Base-by-base conservation (phyloP, 1,139 yeast species). In the Hyphopichia pseudoburtonii region DNA sequence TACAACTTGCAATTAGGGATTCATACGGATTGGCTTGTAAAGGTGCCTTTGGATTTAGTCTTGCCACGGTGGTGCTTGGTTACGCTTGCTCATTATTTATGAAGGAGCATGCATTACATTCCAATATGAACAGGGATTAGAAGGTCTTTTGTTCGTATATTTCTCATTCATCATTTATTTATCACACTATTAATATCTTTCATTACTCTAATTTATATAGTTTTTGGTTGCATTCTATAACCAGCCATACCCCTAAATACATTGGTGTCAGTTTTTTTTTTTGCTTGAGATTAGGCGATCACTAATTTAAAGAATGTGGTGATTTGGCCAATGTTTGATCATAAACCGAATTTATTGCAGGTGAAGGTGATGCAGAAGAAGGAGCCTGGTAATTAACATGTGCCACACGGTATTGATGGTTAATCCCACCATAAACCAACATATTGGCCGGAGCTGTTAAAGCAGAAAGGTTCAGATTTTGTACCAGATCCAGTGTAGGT, bases 1-100 rank as follows among this genome's bases (percentile, higher is more conserved):
- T 74, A 30, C 72, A 62, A 43, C 56, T 63, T 1, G 73, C 76
- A 0, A 64, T 83, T 38, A 60, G 68, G 16, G 56, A 48, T 5
- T 66, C 82, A 3, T 84, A 82, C 54, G 66, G 61, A 14, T 42
- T 48, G 17, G 83, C 82, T 0, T 70, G 80, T 37, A 71, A 67
- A 36, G 70, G 74, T 1, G 80, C 84, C 0, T 78, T 82, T 48
- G 43, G 56, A 11, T 76, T 79, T 50, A 70, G 80, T 27, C 47
- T 73, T 4, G 48, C 51, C 0, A 50, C 68, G 1, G 51, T 75
- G 6, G 52, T 62, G 1, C 40, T 75, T 4, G 80, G 80, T 0
- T 57, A 63, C 33, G 27, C 63, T 6, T 52, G 68, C 8, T 57
- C 68, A 1, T 52, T 57, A 14, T 59, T 70, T 36, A 69, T 75